A percentile compares a stretch with the other conserved stretches of the same genome.
Evolutionary conservation across 176 grass and related monocot genomes (phyloP).

Genomic region (Oryza meyeriana): DNA sequence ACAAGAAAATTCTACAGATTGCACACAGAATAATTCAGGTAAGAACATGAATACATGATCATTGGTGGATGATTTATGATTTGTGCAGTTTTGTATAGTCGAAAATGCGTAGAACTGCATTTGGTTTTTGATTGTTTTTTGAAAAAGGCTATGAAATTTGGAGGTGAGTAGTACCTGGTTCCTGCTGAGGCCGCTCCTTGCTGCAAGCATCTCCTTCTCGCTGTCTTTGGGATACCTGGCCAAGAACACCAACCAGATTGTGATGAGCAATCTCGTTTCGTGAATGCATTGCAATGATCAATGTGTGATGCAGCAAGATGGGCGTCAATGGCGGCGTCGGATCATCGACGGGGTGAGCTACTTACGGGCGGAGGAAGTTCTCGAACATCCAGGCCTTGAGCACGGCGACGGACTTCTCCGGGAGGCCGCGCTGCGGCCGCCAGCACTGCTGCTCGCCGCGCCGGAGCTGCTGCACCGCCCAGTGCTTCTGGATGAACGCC

Average conservation of each 20-base stretch:
- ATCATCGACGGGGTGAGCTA: not conserved
- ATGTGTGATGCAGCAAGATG: not conserved
- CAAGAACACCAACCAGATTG: not conserved
- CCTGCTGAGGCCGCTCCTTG: constrained; percentile 67
- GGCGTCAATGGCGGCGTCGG: not conserved
- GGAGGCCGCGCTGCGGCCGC: constrained; percentile 84
- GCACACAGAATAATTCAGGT: not conserved
- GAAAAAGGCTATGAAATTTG: not conserved
- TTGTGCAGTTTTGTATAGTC: not conserved
- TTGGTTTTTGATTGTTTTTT: not conserved
- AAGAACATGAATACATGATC: not conserved
- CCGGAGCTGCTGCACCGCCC: constrained; percentile 52
- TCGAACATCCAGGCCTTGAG: constrained; percentile 89
- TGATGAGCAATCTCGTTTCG: too few relatives aligned
- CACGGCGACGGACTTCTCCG: constrained; percentile 79
- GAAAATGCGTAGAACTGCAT: not conserved
- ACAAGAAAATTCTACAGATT: not conserved
- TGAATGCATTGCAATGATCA: not conserved
- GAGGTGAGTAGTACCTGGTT: constrained; percentile 52
- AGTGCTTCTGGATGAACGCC: constrained; percentile 65
- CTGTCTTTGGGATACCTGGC: constrained; percentile 82
- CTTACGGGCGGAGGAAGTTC: constrained; percentile 95
- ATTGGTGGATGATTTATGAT: not conserved
- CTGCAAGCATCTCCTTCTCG: constrained; percentile 81
- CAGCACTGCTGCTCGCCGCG: constrained; percentile 66